Evolutionary conservation across 78 protist species (phyloP).

Genomic region (slime mould (Dictyostelium discoideum)): DNA sequence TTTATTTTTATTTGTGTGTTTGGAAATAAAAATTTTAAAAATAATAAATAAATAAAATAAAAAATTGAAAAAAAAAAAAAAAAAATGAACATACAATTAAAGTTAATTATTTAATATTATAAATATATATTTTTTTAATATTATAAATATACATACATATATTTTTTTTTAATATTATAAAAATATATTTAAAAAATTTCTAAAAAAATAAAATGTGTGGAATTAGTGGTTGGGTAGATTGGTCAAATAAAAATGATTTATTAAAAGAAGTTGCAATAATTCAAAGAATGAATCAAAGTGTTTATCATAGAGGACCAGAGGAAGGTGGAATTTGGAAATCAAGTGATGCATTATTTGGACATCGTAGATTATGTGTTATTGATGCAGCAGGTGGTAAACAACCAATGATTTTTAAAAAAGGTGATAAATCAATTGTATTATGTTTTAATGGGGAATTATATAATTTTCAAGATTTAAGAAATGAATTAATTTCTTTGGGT

Average conservation of each 20-base stretch:
- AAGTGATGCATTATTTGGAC: not conserved
- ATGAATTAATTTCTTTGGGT: not conserved
- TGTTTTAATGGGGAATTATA: not conserved
- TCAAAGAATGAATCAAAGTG: not conserved
- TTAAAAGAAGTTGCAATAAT: conserved; percentile 3
- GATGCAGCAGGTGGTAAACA: conserved; percentile 10
- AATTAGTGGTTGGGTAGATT: conserved; percentile 14
- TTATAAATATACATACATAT: too few relatives aligned
- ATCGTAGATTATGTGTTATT: not conserved
- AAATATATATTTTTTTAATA: too few relatives aligned
- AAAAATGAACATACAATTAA: too few relatives aligned
- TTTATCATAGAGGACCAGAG: not conserved
- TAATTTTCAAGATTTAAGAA: not conserved
- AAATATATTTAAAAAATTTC: too few relatives aligned
- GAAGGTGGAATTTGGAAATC: conserved; percentile 2
- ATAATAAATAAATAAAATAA: too few relatives aligned
- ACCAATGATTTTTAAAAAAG: not conserved
- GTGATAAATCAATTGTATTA: conserved; percentile 1
- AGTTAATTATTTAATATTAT: too few relatives aligned
- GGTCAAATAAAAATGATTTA: not conserved
- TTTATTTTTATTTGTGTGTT: too few relatives aligned
- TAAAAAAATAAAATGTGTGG: conserved; percentile 1
- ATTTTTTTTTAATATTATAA: too few relatives aligned
- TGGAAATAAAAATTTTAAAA: too few relatives aligned
- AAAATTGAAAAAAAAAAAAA: too few relatives aligned